Conservation (phyloP, 2,329 filamentous ascomycete genomes). For the Beauveria asiatica region DNA sequence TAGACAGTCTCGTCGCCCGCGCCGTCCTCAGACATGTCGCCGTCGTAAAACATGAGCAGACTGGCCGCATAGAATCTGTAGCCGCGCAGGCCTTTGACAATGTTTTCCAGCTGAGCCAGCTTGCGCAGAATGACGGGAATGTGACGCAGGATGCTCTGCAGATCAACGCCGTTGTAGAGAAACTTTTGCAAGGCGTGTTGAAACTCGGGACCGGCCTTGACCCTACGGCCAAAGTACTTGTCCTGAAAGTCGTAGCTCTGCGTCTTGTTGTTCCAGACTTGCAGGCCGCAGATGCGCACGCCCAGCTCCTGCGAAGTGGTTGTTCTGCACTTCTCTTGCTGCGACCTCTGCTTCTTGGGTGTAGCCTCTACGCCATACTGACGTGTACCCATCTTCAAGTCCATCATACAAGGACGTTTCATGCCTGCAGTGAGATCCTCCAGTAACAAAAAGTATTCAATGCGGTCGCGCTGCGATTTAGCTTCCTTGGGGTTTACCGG, state of each 20-base stretch:
- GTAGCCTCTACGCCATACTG: conserved; percentile 92
- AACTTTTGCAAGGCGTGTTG: conserved; percentile 82
- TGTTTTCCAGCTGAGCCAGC: conserved; percentile 71
- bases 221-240: conserved; percentile 88
- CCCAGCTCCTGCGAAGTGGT: conserved; percentile 89
- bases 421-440: conserved; percentile 95
- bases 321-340: conserved; percentile 82
- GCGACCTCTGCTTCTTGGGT: conserved; percentile 86
- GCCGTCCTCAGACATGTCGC: conserved; percentile 50
- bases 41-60: conserved; percentile 91
- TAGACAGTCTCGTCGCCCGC: conserved; percentile 41
- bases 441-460: conserved; percentile 86
- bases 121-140: conserved; percentile 84
- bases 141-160: conserved; percentile 71
- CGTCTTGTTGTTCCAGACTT: conserved; percentile 83
- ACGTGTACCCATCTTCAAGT: conserved; percentile 96
- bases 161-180: conserved; percentile 79
- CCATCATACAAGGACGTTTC: conserved; percentile 92
- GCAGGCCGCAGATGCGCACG: conserved; percentile 88
- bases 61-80: conserved; percentile 96
- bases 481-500: conserved; percentile 73
- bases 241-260: conserved; percentile 91
- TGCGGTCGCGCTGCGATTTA: conserved; percentile 56
- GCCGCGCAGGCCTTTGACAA: conserved; percentile 68
- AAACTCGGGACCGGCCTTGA: conserved; percentile 84